phyloP scores from a whole-genome alignment of 176 grass and related monocot species.

The Oryza coarctata region DNA sequence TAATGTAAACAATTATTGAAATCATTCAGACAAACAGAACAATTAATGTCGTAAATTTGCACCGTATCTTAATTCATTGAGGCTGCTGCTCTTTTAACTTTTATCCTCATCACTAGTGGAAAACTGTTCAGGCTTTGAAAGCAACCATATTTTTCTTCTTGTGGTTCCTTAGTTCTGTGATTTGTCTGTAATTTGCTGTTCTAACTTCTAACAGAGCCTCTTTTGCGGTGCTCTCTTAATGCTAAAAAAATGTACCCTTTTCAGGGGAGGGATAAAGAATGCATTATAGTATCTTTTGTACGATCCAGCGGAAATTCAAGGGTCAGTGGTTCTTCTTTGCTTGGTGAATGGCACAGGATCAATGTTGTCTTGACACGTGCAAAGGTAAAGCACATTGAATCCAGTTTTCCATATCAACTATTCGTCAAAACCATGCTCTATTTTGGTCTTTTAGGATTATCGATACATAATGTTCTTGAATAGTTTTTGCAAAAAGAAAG shows the following conservation, averaged over 20 bases:
- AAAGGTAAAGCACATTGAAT: constrained; percentile 51
- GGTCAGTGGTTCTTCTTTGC: constrained; percentile 71
- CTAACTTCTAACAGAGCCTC: constrained; percentile 18
- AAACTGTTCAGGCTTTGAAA: not conserved
- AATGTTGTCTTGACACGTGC: constrained; percentile 90
- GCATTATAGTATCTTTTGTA: constrained; percentile 90
- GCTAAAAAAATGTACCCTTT: constrained; percentile 27
- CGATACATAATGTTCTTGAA: not conserved
- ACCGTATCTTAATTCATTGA: not conserved
- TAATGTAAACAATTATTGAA: not conserved
- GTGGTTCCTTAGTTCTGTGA: not conserved
- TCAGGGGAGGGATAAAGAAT: constrained; percentile 97
- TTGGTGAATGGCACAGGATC: constrained; percentile 95
- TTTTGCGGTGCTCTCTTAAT: not conserved
- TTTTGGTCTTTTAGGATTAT: not conserved
- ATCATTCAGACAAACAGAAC: not conserved
- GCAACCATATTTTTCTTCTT: constrained; percentile 12
- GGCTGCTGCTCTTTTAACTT: not conserved
- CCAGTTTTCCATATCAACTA: not conserved
- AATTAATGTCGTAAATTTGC: not conserved
- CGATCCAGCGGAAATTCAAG: constrained; percentile 55
- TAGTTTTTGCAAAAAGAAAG: not conserved
- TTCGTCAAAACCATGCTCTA: not conserved
- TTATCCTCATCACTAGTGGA: not conserved
- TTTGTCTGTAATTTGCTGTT: constrained; percentile 1